Base-by-base conservation (phyloP, 495 filamentous ascomycete genomes). In the Cladorrhinum samala region DNA sequence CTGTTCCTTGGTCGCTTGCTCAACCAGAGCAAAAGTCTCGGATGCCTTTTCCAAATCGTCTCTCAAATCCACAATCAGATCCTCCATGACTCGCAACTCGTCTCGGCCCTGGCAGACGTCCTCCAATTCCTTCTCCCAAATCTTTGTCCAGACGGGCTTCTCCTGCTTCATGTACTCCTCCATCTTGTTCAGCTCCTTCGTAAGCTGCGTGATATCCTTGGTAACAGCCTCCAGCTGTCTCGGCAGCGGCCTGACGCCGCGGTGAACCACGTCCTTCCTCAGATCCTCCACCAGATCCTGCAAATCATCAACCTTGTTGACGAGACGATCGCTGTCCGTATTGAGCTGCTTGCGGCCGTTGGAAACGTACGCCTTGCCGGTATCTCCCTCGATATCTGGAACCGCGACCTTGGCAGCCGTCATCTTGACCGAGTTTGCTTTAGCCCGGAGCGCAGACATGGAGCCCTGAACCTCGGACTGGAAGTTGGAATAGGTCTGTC, bases 241-340 rank as follows among this genome's bases (percentile, higher is more conserved):
- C n/a, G 92, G 92, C 3, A 92, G 76, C 11, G 93, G 93, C 37
- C 94, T 85, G 39, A 97, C 93, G 46, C 93, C 93, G 56, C 94
- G 89, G 39, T 77, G 76, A 36, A 99, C 93, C 39, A 98, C 94
- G 65, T 97, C 93, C 73, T 97, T 97, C 52, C 93, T 89, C 24
- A 99, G 81, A 66, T 97, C 94, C 65, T 99, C 93, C 27, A 99
- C 87, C 40, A 93, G 72, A 64, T 99, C 94, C 71, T 96, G 91
- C 16, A 99, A 81, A 62, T 96, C 91, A 65, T 99, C 93, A 13
- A 99, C 92, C 54, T 88, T 86, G 54, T 79, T 82, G 57, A 99
- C 89, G 45, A 98, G 81, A 38, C 80, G 85, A 67, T 96, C 91
- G 6, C 87, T 91, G 59, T 96, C 91, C 39, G 83, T 79, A 43